phyloP scores from a whole-genome alignment of 495 filamentous ascomycete species.

The Choiromyces venosus region DNA sequence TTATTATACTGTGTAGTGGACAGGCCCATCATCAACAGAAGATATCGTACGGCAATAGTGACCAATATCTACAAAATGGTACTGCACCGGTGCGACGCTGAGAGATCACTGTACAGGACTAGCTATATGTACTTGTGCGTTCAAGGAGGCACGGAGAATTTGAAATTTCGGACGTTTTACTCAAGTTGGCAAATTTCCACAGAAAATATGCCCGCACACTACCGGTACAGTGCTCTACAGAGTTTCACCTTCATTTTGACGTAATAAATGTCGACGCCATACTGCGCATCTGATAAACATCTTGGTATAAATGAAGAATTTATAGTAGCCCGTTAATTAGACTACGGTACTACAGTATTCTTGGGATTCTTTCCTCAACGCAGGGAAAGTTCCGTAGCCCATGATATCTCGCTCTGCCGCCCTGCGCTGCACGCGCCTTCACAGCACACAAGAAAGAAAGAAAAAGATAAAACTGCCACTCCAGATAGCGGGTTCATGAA shows the following conservation, averaged over 20 bases:
- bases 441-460: neutral
- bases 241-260: neutral
- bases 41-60: neutral
- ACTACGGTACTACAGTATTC: neutral
- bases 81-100: neutral
- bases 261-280: neutral
- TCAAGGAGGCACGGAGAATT: neutral
- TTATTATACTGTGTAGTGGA: neutral
- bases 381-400: neutral
- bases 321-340: neutral
- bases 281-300: neutral
- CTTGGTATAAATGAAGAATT: neutral
- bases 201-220: neutral
- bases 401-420: neutral
- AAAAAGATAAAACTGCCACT: neutral
- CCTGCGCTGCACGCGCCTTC: neutral
- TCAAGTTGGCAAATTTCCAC: neutral
- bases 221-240: neutral
- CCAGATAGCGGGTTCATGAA: neutral
- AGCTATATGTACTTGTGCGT: neutral
- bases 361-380: neutral
- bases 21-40: neutral
- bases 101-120: neutral
- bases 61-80: neutral
- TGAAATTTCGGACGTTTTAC: neutral